Conservation (phyloP, 805 yeast genomes). For the Barnettozyma sp. region DNA sequence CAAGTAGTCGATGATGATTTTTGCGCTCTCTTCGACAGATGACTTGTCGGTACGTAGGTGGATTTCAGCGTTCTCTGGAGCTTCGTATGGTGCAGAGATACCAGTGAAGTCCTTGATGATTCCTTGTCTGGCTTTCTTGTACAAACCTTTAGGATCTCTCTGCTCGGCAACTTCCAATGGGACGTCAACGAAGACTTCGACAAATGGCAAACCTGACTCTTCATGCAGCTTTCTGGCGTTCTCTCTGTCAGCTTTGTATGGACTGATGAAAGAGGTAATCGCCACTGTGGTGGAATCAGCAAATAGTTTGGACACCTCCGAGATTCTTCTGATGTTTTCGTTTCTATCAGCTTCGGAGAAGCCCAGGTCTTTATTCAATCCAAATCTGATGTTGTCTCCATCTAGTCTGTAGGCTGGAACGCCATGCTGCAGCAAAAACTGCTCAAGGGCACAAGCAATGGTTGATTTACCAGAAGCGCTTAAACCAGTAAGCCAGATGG, state of each 20-base stretch:
- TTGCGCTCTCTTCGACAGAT: slow-evolving; percentile 76
- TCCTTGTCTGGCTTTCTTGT: slow-evolving; percentile 95
- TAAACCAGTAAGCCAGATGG: slow-evolving; percentile 92
- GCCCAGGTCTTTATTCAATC: slow-evolving; percentile 91
- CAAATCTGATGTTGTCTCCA: slow-evolving; percentile 92
- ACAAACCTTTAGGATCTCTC: slow-evolving; percentile 95
- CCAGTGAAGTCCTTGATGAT: slow-evolving; percentile 93
- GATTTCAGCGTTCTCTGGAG: slow-evolving; percentile 78
- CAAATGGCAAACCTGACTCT: slow-evolving; percentile 67
- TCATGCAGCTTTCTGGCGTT: slow-evolving; percentile 81
- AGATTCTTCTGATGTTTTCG: slow-evolving; percentile 91
- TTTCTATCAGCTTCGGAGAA: slow-evolving; percentile 87
- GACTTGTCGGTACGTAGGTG: slow-evolving; percentile 67
- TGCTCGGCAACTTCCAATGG: slow-evolving; percentile 92
- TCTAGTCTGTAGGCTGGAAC: slow-evolving; percentile 81
- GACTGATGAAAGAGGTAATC: slow-evolving; percentile 88
- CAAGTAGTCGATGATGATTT: slow-evolving; percentile 62
- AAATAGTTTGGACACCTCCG: slow-evolving; percentile 90
- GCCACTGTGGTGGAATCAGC: slow-evolving; percentile 89
- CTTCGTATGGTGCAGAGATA: slow-evolving; percentile 92
- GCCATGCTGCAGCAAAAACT: slow-evolving; percentile 61
- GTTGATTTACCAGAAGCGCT: slow-evolving; percentile 93
- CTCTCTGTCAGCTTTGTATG: slow-evolving; percentile 79
- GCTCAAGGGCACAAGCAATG: slow-evolving; percentile 91
- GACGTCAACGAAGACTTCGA: slow-evolving; percentile 89